Evolutionary conservation across 2,329 filamentous ascomycete genomes (phyloP).

Genomic region (Dactylellina cionopaga): DNA sequence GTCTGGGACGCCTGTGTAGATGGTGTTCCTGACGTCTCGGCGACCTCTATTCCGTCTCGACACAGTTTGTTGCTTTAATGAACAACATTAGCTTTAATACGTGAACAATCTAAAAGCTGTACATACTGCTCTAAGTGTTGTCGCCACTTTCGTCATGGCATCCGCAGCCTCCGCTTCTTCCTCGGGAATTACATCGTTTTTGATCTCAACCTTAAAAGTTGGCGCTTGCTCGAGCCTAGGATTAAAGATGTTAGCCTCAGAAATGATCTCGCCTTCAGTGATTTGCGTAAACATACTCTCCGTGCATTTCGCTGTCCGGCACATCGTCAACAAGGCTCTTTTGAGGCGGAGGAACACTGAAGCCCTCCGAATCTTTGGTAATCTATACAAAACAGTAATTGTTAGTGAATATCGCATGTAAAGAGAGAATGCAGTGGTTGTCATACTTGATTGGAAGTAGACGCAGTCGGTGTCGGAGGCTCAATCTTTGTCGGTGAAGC

Average conservation of each 20-base stretch:
- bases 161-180: constrained; percentile 79
- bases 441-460: constrained; percentile 37
- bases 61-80: constrained; percentile 70
- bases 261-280: not conserved
- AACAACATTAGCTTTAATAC: not conserved
- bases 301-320: constrained; percentile 58
- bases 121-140: constrained; percentile 72
- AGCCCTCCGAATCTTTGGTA: constrained; percentile 78
- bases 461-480: constrained; percentile 26
- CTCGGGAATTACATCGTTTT: constrained; percentile 79
- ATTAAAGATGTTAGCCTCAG: constrained; percentile 55
- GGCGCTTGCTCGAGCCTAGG: constrained; percentile 60
- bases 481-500: constrained; percentile 31
- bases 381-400: constrained; percentile 57
- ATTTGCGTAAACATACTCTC: constrained; percentile 52
- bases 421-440: not conserved
- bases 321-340: constrained; percentile 64
- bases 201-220: constrained; percentile 80
- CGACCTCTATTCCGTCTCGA: constrained; percentile 84
- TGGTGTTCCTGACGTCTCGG: constrained; percentile 84
- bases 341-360: constrained; percentile 73
- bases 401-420: not conserved
- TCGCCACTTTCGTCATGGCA: constrained; percentile 78
- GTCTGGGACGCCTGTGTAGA: constrained; percentile 76
- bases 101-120: not conserved